Evolutionary conservation across 2,329 filamentous ascomycete species (phyloP).

Genomic region (Neurospora sp.): DNA sequence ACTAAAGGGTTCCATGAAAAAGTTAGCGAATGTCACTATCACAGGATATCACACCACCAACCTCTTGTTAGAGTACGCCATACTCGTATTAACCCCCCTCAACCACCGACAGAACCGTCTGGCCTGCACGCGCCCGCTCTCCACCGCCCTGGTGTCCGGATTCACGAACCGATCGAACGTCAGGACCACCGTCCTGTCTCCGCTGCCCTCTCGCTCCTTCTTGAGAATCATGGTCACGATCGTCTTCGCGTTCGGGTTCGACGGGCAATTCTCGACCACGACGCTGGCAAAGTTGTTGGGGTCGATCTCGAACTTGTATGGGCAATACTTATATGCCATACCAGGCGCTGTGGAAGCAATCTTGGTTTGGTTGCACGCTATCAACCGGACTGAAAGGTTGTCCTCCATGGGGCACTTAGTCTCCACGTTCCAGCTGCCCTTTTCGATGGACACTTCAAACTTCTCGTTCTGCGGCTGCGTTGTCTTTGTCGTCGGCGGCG

Average conservation of each 20-base stretch:
- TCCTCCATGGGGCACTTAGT: not conserved
- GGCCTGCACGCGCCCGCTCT: conserved; percentile 15
- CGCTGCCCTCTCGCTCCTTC: not conserved
- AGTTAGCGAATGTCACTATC: not conserved
- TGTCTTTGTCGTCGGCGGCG: not conserved
- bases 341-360: not conserved
- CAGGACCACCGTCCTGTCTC: conserved; percentile 7
- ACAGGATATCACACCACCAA: not conserved
- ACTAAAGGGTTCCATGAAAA: not conserved
- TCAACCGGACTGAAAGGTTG: not conserved
- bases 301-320: not conserved
- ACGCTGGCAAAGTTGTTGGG: not conserved
- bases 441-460: not conserved
- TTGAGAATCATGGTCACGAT: conserved; percentile 6
- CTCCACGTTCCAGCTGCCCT: not conserved
- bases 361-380: not conserved
- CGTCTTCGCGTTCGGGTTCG: not conserved
- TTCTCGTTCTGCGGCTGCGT: not conserved
- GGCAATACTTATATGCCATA: not conserved
- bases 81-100: conserved; percentile 10
- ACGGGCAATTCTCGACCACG: not conserved
- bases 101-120: conserved; percentile 15
- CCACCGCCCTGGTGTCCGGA: conserved; percentile 1
- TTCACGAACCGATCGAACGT: conserved; percentile 13
- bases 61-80: conserved; percentile 5